These are phyloP conservation scores for Immersiporthe knoxdaviesiana DNA, from an alignment of 2,329 filamentous ascomycete genomes.

Conservation along the genomic window DNA sequence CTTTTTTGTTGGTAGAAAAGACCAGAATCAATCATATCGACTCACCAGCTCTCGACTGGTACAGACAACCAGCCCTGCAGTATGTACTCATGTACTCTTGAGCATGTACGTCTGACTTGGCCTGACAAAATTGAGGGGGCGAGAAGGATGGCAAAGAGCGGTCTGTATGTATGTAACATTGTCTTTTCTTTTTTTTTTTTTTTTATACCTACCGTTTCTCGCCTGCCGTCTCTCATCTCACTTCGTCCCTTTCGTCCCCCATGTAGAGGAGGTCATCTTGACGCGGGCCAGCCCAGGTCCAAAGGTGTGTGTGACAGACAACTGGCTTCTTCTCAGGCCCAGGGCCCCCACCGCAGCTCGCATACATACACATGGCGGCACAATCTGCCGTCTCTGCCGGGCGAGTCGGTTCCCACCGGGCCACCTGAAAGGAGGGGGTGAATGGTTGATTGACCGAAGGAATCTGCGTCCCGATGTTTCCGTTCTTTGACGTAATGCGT, in stretches of 20 bases:
- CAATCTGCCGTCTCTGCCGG: not conserved
- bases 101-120: not conserved
- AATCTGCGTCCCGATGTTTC: not conserved
- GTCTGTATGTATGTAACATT: not conserved
- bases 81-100: not conserved
- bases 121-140: not conserved
- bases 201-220: not conserved
- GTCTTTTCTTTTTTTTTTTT: not conserved
- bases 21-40: not conserved
- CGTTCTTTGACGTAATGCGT: not conserved
- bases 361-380: not conserved
- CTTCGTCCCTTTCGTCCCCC: too few species aligned
- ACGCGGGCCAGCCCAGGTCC: not conserved
- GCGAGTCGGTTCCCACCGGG: not conserved
- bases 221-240: not conserved
- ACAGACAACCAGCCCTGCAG: not conserved
- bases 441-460: not conserved
- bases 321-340: not conserved
- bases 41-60: not conserved
- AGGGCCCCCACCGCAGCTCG: not conserved
- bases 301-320: not conserved
- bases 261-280: not conserved
- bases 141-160: not conserved
- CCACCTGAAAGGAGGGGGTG: not conserved
- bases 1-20: not conserved